Evolutionary conservation across 1,139 yeast species (phyloP), one percentile per base, ranked within the genome.

Genomic region (Nakaseomyces kungkrabaensis): DNA sequence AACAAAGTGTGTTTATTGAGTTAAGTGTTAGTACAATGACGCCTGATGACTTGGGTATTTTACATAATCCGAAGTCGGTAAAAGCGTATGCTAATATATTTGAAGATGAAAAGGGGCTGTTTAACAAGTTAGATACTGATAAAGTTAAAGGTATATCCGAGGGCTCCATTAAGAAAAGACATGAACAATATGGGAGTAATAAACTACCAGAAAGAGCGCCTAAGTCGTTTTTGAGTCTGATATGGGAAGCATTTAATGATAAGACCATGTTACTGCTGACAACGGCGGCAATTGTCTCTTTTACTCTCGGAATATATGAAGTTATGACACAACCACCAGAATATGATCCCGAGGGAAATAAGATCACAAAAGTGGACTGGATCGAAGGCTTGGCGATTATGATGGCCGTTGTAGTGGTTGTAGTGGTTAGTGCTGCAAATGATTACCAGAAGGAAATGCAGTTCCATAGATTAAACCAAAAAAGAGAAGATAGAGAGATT

Each of bases 331-430:
- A 85, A 57, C 89, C 83, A 0, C 74, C 89, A 0, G 79, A 79
- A 60, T 77, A 77, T 60, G 97, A 90, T 64, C 82, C 78, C 10
- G 86, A 87, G 57, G 95, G 96, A 26, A 72, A 78, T 26, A 72
- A 78, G 22, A 65, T 82, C 50, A 96, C 96, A 17, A 79, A 80
- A 59, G 92, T 90, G 29, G 95, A 89, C 63, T 89, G 97, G 97
- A 96, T 94, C 46, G 99, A 92, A 72, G 99, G 99, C 57, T 96
- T 90, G 42, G 98, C 98, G 42, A 94, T 94, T 63, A 77, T 94
- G 58, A 86, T 85, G 22, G 99, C 99, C 17, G 86, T 94, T 31
- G 62, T 81, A 8, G 92, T 94, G 54, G 97, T 94, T 40, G 96
- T 94, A 5, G 58, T 87, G 3, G 98, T 94, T 11, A 96, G 97